Evolutionary conservation across 768 basidiomycete genomes (phyloP).

Genomic region (Xanthoconium stramineum): DNA sequence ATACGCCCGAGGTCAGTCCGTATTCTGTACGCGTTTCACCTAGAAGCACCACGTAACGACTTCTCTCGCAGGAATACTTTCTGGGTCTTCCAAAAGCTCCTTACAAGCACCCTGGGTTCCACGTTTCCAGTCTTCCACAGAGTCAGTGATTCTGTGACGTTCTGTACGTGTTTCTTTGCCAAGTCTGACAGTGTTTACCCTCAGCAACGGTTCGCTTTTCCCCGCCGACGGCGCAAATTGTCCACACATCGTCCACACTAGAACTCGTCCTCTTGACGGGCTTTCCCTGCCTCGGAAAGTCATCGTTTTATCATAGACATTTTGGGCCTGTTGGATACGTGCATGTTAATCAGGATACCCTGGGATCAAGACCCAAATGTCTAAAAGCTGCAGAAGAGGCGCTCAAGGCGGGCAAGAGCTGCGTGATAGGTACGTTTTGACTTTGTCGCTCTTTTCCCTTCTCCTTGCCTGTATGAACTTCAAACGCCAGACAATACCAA

Average conservation of each 20-base stretch:
- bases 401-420: constrained; percentile 54
- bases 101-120: constrained; percentile 63
- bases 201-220: constrained; percentile 39
- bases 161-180: neutral
- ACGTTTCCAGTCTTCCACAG: constrained; percentile 46
- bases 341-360: constrained; percentile 84
- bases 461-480: neutral
- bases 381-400: constrained; percentile 58
- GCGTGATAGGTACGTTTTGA: constrained; percentile 67
- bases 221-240: constrained; percentile 18
- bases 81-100: constrained; percentile 45
- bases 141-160: constrained; percentile 20
- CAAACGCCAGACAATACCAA: constrained; percentile 82
- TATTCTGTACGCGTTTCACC: neutral
- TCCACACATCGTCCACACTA: constrained; percentile 11
- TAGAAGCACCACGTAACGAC: neutral
- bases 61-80: constrained; percentile 67
- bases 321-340: constrained; percentile 68
- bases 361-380: constrained; percentile 76
- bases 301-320: constrained; percentile 68
- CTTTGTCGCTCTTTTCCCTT: neutral
- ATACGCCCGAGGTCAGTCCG: constrained; percentile 73
- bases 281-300: constrained; percentile 71
- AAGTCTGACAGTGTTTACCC: neutral
- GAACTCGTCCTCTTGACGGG: constrained; percentile 65